phyloP scores from a whole-genome alignment of 2,329 filamentous ascomycete species.

The Paecilomyces sp. region DNA sequence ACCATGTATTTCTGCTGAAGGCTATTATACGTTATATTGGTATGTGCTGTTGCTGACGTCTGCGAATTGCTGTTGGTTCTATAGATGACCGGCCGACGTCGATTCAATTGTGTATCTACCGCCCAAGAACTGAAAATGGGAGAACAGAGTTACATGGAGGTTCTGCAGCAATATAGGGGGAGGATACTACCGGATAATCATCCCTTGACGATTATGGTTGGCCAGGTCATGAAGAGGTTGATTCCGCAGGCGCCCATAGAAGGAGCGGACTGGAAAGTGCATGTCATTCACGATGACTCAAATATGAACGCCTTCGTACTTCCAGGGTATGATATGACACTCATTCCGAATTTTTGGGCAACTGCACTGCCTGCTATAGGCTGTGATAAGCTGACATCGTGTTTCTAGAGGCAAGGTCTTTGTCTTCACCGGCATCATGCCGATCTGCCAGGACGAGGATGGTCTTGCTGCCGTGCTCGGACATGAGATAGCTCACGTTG shows the following conservation, averaged over 20 bases:
- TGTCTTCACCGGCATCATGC: conserved; percentile 56
- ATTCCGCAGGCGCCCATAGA: conserved; percentile 45
- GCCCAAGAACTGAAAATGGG: conserved; percentile 38
- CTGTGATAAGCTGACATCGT: background rate
- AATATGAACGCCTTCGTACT: conserved; percentile 56
- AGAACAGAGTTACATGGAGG: conserved; percentile 39
- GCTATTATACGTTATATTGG: background rate
- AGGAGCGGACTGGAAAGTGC: conserved; percentile 47
- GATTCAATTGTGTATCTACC: conserved; percentile 51
- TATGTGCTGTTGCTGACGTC: background rate
- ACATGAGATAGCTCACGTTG: conserved; percentile 60
- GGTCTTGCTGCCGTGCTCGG: conserved; percentile 55
- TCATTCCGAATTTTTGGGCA: background rate
- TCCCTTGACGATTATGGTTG: conserved; percentile 42
- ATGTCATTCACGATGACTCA: conserved; percentile 48
- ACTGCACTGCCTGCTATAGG: conserved; percentile 1
- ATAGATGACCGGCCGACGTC: conserved; percentile 46
- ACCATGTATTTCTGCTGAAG: background rate
- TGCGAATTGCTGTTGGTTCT: conserved; percentile 2
- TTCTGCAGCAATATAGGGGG: conserved; percentile 39
- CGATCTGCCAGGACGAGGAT: conserved; percentile 49
- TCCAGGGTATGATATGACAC: conserved; percentile 39
- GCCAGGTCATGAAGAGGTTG: conserved; percentile 46
- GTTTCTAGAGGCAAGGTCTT: conserved; percentile 50
- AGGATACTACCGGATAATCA: conserved; percentile 45